These are phyloP conservation scores for Phytopythium kandeliae DNA, from an alignment of 352 stramenopile species.

Conservation along the genomic window DNA sequence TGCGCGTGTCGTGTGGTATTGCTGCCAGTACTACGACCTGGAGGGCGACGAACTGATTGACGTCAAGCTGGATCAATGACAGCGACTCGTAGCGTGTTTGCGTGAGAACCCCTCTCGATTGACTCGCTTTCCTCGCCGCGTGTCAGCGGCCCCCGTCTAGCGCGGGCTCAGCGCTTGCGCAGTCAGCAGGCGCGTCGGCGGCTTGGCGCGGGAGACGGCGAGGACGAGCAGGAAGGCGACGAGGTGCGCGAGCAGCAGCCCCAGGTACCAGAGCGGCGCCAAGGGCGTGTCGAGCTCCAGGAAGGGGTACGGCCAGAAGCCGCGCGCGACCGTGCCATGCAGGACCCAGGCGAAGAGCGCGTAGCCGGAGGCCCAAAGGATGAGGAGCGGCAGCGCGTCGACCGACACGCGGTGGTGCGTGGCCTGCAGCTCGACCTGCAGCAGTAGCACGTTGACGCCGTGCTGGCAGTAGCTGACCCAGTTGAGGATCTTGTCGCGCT, in stretches of 20 bases:
- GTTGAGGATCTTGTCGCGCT: conserved; percentile 58
- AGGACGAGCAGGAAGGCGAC: conserved; percentile 31
- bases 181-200: not conserved
- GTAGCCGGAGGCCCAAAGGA: conserved; percentile 61
- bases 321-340: conserved; percentile 52
- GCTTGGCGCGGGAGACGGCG: conserved; percentile 42
- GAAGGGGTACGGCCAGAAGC: conserved; percentile 83
- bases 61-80: conserved; percentile 31
- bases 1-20: too few species aligned
- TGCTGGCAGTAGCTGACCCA: conserved; percentile 80
- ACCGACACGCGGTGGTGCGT: conserved; percentile 46
- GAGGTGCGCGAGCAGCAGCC: conserved; percentile 46
- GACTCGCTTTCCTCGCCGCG: not conserved
- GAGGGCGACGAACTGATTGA: conserved; percentile 67
- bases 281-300: conserved; percentile 63
- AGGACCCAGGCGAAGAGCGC: conserved; percentile 73
- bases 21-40: conserved; percentile 48
- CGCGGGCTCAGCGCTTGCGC: conserved; percentile 1
- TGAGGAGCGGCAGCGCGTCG: conserved; percentile 49
- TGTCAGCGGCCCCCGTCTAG: not conserved
- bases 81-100: too few species aligned
- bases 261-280: conserved; percentile 67
- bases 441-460: conserved; percentile 57
- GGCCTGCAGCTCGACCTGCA: conserved; percentile 61
- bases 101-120: too few species aligned